Conservation (phyloP, 2,329 filamentous ascomycete species). For the Aspergillus fischeri region DNA sequence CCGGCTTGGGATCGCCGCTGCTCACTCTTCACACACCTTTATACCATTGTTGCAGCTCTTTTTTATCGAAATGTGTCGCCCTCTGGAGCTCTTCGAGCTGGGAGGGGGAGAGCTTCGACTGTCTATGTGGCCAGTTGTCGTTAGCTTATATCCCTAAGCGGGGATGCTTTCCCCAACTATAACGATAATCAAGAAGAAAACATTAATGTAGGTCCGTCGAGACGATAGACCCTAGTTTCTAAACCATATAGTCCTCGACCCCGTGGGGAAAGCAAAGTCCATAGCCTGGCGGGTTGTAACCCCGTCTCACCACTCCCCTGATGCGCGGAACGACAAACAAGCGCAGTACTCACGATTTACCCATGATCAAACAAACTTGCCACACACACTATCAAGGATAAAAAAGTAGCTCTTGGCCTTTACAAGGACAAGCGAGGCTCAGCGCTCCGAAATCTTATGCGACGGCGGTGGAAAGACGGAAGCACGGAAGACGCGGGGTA, state of each 20-base stretch:
- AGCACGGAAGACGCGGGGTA: slow-evolving; percentile 19
- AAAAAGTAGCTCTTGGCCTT: background rate
- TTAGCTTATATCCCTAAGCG: background rate
- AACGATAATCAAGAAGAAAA: background rate
- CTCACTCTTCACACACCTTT: slow-evolving; percentile 64
- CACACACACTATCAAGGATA: background rate
- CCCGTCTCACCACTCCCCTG: background rate
- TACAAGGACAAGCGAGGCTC: background rate
- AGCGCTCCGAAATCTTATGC: slow-evolving; percentile 7
- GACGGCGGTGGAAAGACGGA: slow-evolving; percentile 4
- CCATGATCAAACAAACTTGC: slow-evolving; percentile 25
- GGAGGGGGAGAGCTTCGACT: slow-evolving; percentile 96
- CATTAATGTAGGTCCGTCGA: background rate
- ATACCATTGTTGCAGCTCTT: slow-evolving; percentile 99
- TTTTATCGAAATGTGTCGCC: slow-evolving; percentile 98
- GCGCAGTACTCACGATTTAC: slow-evolving; percentile 33
- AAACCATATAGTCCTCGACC: background rate
- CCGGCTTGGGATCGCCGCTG: background rate
- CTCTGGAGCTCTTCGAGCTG: slow-evolving; percentile 94
- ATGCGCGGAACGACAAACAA: slow-evolving; percentile 6
- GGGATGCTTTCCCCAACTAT: background rate
- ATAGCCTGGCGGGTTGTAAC: background rate
- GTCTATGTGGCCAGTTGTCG: slow-evolving; percentile 51
- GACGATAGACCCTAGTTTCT: background rate
- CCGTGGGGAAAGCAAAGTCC: slow-evolving; percentile 1